phyloP scores from a whole-genome alignment of 129 eudicot genomes.

The Tanacetum coccineum region DNA sequence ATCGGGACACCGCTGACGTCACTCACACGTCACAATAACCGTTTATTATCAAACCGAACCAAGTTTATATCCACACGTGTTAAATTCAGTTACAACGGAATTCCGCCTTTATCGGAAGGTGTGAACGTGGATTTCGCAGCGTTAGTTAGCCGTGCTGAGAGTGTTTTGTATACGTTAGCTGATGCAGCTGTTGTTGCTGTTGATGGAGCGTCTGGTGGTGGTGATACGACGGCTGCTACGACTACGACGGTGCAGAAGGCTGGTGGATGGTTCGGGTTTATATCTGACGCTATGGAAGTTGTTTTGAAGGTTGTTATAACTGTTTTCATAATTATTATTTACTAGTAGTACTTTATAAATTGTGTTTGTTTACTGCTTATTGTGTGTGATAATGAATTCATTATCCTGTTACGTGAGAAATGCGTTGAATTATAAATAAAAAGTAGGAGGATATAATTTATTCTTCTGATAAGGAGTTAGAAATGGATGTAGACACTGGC shows the following conservation, averaged over 20 bases:
- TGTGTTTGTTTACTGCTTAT: too few species aligned
- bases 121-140: constrained; percentile 44
- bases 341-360: too few species aligned
- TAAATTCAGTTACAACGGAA: constrained; percentile 57
- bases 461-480: too few species aligned
- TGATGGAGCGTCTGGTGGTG: constrained; percentile 37
- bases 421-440: too few species aligned
- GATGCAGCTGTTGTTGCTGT: constrained; percentile 92
- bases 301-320: constrained; percentile 65
- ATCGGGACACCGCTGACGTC: constrained; percentile 57
- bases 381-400: not conserved
- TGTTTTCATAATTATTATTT: too few species aligned
- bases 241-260: constrained; percentile 58
- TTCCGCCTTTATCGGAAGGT: constrained; percentile 48
- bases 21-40: constrained; percentile 37
- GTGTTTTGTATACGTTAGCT: constrained; percentile 82
- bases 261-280: constrained; percentile 96
- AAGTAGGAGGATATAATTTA: too few species aligned
- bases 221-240: constrained; percentile 31
- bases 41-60: constrained; percentile 33
- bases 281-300: constrained; percentile 96
- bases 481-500: too few species aligned
- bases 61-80: constrained; percentile 48
- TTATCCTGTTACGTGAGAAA: not conserved
- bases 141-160: constrained; percentile 54